phyloP scores from a whole-genome alignment of 257 asterid genomes.

The Misopates orontium region DNA sequence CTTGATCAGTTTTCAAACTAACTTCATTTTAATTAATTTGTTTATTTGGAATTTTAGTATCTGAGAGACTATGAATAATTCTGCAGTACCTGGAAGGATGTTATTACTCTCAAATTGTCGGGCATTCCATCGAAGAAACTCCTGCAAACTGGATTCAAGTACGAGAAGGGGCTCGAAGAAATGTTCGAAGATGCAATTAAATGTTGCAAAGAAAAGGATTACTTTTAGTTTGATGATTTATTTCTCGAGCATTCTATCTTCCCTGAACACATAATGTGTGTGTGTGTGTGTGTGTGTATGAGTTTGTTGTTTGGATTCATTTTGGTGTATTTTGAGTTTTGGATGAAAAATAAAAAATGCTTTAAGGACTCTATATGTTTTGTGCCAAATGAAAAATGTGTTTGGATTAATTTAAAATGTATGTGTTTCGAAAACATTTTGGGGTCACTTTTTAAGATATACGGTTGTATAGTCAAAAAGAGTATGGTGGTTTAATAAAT shows the following conservation, averaged over 20 bases:
- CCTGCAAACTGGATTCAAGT: constrained; percentile 48
- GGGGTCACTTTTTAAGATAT: no score
- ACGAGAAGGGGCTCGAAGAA: constrained; percentile 52
- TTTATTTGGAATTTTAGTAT: no score
- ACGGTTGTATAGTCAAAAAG: no score
- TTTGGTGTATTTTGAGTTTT: neutral
- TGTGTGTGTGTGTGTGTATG: no score
- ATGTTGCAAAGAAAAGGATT: constrained; percentile 45
- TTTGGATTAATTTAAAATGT: no score
- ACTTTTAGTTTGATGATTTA: constrained; percentile 24
- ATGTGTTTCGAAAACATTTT: no score
- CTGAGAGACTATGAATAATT: no score
- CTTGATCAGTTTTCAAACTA: neutral
- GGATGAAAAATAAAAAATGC: neutral
- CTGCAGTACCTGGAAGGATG: constrained; percentile 43
- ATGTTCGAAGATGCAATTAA: constrained; percentile 57
- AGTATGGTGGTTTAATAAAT: no score
- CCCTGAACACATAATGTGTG: no score
- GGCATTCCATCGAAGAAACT: constrained; percentile 50
- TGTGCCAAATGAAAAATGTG: neutral
- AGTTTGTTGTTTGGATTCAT: neutral
- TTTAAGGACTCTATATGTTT: neutral
- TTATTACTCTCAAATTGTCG: constrained; percentile 30
- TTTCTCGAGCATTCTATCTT: no score
- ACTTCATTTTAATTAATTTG: neutral